phyloP scores from a whole-genome alignment of 495 filamentous ascomycete genomes.

The Stereocaulon alpinum region DNA sequence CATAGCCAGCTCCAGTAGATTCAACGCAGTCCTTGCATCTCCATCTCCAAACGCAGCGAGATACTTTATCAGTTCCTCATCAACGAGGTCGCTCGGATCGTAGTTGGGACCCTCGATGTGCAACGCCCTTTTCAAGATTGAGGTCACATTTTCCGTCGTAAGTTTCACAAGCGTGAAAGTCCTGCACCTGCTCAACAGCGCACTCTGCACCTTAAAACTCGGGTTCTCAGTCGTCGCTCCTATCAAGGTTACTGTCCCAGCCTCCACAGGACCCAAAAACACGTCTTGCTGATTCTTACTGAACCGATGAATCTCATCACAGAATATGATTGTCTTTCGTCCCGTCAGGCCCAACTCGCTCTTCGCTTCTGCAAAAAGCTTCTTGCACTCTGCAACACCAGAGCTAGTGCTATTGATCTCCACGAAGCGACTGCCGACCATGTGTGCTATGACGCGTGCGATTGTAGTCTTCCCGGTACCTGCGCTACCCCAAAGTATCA shows the following conservation, averaged over 20 bases:
- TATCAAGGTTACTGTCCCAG: slow-evolving; percentile 81
- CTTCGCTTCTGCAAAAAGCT: slow-evolving; percentile 77
- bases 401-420: slow-evolving; percentile 92
- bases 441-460: slow-evolving; percentile 79
- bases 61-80: slow-evolving; percentile 67
- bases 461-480: slow-evolving; percentile 97
- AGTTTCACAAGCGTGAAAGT: slow-evolving; percentile 78
- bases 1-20: slow-evolving; percentile 81
- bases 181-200: slow-evolving; percentile 78
- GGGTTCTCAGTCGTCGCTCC: slow-evolving; percentile 97
- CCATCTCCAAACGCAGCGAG: slow-evolving; percentile 80
- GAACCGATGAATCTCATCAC: slow-evolving; percentile 95
- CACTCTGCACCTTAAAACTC: slow-evolving; percentile 84
- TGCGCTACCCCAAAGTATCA: slow-evolving; percentile 89
- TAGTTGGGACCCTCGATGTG: slow-evolving; percentile 47
- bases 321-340: slow-evolving; percentile 90
- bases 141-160: slow-evolving; percentile 54
- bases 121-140: slow-evolving; percentile 67
- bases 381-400: slow-evolving; percentile 91
- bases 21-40: slow-evolving; percentile 85
- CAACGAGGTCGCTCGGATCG: slow-evolving; percentile 51
- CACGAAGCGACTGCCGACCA: slow-evolving; percentile 73
- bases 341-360: slow-evolving; percentile 75
- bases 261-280: slow-evolving; percentile 86
- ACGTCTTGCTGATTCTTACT: slow-evolving; percentile 91